Evolutionary conservation across 805 yeast species (phyloP), one percentile per base, ranked within the genome.

Genomic region (Debaryomyces hansenii): DNA sequence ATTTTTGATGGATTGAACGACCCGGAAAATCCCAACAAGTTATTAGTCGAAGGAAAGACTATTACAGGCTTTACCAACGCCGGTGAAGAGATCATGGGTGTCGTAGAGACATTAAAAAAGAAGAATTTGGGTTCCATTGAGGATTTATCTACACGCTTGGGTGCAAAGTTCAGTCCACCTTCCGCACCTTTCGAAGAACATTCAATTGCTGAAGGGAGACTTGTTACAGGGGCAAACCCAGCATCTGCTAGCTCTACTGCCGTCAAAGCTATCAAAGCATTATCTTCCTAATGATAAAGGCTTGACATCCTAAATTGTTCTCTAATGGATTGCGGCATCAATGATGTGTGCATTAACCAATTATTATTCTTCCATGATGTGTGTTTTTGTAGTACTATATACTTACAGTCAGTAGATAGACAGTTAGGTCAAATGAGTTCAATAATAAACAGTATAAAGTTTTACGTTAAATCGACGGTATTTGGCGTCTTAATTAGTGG

Each of bases 211-310:
- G 88, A 84, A 57, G 85, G 84, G 21, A 77, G 77, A 55, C 44
- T 84, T 36, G 80, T 83, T 35, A 77, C 86, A n/a, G 89, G 89
- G 40, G 79, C 76, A 20, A 84, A 84, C 66, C 88, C 88, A 18
- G 79, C 78, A 15, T 73, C 81, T 38, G 84, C 84, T 10, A 47
- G 56, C 10, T 68, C 74, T 5, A 74, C 82, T 37, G 85, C 85
- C 33, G 60, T 59, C 44, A 68, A 66, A 47, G 69, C 73, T 20
- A 46, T 72, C 24, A 31, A 40, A 21, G 53, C 56, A 15, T 47
- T 40, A 29, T 37, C 21, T 11, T 37, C 20, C 7, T 36, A 5
- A 16, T 24, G 10, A 9, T 8, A 15, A 33, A 16, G n/a, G 36
- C 20, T 8, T 8, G 11, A 3, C 5, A 31, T 31, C 2, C 34